Evolutionary conservation across 805 yeast genomes (phyloP), one percentile per base, ranked within the genome.

Genomic region (Tetrapisispora namnaoensis): DNA sequence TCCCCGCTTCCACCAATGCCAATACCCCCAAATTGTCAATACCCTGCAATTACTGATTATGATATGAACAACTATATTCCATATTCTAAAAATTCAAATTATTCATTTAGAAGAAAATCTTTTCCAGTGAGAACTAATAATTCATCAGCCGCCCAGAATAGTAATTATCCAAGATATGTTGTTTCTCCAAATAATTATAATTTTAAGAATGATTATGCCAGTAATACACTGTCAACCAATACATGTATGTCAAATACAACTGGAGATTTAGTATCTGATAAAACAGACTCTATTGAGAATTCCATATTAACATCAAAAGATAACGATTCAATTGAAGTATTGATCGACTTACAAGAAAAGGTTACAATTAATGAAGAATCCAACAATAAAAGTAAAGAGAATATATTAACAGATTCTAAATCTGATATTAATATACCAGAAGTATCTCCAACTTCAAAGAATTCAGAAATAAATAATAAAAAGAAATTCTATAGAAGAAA

Each of bases 391-490:
- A 49, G 41, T 21, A 56, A 59, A 21, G 44, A 30, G 18, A 18
- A 13, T 18, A 14, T 7, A 17, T 24, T 32, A n/a, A 11, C 21
- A 24, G 37, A 24, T n/a, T 20, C 27, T 2, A 45, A 38, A 24
- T 27, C 30, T 13, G 36, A 21, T 14, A 64, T 60, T 20, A 49
- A 50, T 14, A 47, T 53, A 7, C 57, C 66, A 3, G 63, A 59
- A 16, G 45, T 51, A 4, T 56, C 66, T 16, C 60, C 54, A 32
- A 52, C 64, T 10, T 53, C 55, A 22, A 59, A 51, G 34, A 47
- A 49, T 42, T 51, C 47, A 14, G 52, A 48, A 27, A 55, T 65
- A 21, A 52, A 37, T 36, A 49, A 37, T 36, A 54, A 49, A 42
- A 50, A 50, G 18, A 48, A 48, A 43, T 51, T 46, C 43, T 49